Percentiles rank a stretch among this genome's conserved stretches.
Evolutionary conservation across 225 moss, liverwort and hornwort genomes (phyloP).

Genomic region (Straminergon stramineum): DNA sequence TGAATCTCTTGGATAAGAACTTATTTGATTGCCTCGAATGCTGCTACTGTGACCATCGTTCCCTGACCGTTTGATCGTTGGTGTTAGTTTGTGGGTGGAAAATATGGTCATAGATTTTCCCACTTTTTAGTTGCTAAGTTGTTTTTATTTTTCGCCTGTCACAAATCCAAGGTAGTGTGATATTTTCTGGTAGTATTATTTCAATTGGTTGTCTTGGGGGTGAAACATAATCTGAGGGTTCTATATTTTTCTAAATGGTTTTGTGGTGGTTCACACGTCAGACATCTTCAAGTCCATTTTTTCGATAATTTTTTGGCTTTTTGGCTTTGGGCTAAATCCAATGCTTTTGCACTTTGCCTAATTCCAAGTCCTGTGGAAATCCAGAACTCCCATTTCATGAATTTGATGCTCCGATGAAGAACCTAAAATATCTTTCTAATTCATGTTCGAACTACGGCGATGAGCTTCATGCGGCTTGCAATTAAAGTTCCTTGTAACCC

Average conservation of each 20-base stretch:
- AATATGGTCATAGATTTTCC: not conserved
- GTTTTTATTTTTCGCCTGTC: too few relatives aligned
- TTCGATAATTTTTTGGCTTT: not conserved
- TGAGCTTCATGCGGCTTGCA: not conserved
- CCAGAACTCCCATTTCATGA: not conserved
- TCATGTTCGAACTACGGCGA: not conserved
- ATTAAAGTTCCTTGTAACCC: not conserved
- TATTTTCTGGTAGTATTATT: too few relatives aligned
- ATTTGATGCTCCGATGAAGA: not conserved
- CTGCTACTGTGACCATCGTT: not conserved
- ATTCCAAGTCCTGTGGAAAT: not conserved
- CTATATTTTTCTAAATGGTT: not conserved
- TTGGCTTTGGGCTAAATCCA: too few relatives aligned
- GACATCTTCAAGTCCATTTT: not conserved
- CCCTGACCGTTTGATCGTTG: not conserved
- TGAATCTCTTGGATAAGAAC: not conserved
- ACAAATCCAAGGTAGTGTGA: not conserved
- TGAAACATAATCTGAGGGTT: not conserved
- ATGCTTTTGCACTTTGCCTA: not conserved
- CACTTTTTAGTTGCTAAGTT: not conserved
- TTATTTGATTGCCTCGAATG: not conserved
- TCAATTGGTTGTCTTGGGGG: not conserved
- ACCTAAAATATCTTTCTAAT: not conserved
- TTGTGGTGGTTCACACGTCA: not conserved
- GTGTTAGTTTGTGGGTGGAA: not conserved